phyloP scores from a whole-genome alignment of 768 basidiomycete genomes.

The Pleurotus djamor region DNA sequence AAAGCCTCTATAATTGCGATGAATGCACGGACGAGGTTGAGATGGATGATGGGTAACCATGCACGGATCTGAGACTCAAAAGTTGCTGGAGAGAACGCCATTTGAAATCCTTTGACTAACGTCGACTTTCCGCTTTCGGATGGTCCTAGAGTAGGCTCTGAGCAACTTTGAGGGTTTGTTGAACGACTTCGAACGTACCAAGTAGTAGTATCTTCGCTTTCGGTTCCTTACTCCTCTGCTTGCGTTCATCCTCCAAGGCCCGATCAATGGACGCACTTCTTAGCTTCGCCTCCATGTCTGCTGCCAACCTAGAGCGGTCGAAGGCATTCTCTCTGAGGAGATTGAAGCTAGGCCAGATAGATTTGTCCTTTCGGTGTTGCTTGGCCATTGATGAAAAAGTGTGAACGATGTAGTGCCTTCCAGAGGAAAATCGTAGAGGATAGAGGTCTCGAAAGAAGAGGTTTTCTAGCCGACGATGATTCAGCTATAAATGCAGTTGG shows the following conservation, averaged over 20 bases:
- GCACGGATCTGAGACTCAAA: slow-evolving; percentile 47
- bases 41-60: slow-evolving; percentile 67
- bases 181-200: slow-evolving; percentile 35
- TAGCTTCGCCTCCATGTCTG: slow-evolving; percentile 48
- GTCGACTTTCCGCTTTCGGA: slow-evolving; percentile 72
- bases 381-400: neutral
- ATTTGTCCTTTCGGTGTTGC: slow-evolving; percentile 4
- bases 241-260: slow-evolving; percentile 44
- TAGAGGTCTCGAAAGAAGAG: too few relatives aligned
- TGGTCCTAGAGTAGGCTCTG: slow-evolving; percentile 39
- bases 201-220: slow-evolving; percentile 54
- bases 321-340: slow-evolving; percentile 35
- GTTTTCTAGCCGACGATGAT: neutral
- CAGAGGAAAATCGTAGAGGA: too few relatives aligned
- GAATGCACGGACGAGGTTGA: slow-evolving; percentile 61
- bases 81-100: slow-evolving; percentile 56
- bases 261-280: slow-evolving; percentile 56
- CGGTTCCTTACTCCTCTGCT: slow-evolving; percentile 30
- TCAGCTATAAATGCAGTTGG: neutral
- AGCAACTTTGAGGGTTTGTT: neutral
- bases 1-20: slow-evolving; percentile 38
- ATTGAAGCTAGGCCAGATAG: slow-evolving; percentile 2
- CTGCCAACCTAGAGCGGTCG: slow-evolving; percentile 35
- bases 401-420: too few relatives aligned
- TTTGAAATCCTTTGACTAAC: slow-evolving; percentile 63